phyloP scores from a whole-genome alignment of 176 grass and related monocot genomes.

The maize (Zea mays) region DNA sequence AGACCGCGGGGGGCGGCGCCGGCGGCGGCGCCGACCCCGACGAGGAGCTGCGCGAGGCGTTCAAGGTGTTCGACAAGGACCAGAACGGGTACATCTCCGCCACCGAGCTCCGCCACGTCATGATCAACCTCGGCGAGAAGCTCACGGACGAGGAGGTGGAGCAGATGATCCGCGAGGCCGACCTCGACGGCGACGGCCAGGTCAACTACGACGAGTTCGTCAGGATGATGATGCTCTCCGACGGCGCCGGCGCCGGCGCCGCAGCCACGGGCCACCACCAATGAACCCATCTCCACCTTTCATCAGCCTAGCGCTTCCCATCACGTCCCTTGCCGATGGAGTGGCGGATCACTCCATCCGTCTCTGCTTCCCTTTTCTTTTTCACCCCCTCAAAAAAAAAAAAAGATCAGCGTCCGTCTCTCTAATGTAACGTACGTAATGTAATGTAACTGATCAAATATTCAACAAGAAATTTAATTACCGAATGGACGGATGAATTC shows the following conservation, averaged over 20 bases:
- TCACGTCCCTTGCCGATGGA: not conserved
- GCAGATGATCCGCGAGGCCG: slow-evolving; percentile 76
- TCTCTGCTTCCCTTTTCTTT: not conserved
- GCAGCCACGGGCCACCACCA: not conserved
- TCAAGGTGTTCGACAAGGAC: slow-evolving; percentile 95
- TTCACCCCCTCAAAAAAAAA: not conserved
- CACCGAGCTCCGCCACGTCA: slow-evolving; percentile 60
- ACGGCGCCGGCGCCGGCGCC: not conserved
- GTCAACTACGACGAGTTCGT: slow-evolving; percentile 85
- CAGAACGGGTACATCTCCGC: slow-evolving; percentile 79
- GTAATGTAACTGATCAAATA: not conserved
- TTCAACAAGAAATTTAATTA: not conserved
- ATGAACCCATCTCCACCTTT: not conserved
- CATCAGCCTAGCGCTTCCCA: not conserved
- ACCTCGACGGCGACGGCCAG: slow-evolving; percentile 76
- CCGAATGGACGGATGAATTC: not conserved
- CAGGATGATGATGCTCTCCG: slow-evolving; percentile 80
- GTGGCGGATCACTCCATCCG: not conserved
- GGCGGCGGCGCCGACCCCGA: slow-evolving; percentile 18
- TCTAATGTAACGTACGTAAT: not conserved
- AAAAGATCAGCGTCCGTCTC: not conserved
- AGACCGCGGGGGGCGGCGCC: not conserved
- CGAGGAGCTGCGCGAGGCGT: slow-evolving; percentile 86
- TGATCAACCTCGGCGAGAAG: slow-evolving; percentile 77
- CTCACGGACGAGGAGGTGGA: slow-evolving; percentile 67